phyloP scores from a whole-genome alignment of 371 early-diverging fungal species.

The Lichtheimia ornata region DNA sequence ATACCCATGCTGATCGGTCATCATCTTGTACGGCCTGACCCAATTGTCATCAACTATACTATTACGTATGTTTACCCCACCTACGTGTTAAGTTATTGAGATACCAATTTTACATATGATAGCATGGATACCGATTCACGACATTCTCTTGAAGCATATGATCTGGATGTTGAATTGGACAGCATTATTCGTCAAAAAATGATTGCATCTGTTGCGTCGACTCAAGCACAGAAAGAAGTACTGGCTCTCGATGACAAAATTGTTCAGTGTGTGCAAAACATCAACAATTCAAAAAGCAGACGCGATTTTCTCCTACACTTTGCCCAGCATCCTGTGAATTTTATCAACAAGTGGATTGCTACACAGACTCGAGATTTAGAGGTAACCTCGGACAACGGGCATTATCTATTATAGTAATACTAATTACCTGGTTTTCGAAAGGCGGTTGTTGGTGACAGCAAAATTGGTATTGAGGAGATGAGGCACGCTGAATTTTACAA shows the following conservation, averaged over 20 bases:
- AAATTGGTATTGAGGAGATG: conserved; percentile 81
- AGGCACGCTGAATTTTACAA: conserved; percentile 80
- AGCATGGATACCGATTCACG: conserved; percentile 67
- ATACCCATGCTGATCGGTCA: conserved; percentile 79
- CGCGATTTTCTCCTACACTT: conserved; percentile 92
- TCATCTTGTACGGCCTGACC: conserved; percentile 83
- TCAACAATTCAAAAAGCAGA: conserved; percentile 85
- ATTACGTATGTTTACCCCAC: conserved; percentile 59
- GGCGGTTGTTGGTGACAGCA: conserved; percentile 81
- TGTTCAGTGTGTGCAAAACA: conserved; percentile 72
- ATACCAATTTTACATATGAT: background rate
- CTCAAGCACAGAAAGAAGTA: conserved; percentile 53
- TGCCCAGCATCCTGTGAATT: conserved; percentile 83
- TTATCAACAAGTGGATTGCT: conserved; percentile 90
- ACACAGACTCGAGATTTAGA: conserved; percentile 91
- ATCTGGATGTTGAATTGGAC: conserved; percentile 89
- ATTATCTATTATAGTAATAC: background rate
- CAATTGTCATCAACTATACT: conserved; percentile 86
- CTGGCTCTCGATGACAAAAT: conserved; percentile 65
- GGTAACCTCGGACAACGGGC: conserved; percentile 22
- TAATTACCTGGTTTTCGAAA: conserved; percentile 14
- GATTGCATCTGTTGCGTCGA: conserved; percentile 41
- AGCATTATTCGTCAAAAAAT: conserved; percentile 65
- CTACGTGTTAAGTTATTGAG: background rate
- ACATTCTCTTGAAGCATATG: conserved; percentile 71